Evolutionary conservation across 441 rosid species (phyloP).

Genomic region (Mallotus repandus): DNA sequence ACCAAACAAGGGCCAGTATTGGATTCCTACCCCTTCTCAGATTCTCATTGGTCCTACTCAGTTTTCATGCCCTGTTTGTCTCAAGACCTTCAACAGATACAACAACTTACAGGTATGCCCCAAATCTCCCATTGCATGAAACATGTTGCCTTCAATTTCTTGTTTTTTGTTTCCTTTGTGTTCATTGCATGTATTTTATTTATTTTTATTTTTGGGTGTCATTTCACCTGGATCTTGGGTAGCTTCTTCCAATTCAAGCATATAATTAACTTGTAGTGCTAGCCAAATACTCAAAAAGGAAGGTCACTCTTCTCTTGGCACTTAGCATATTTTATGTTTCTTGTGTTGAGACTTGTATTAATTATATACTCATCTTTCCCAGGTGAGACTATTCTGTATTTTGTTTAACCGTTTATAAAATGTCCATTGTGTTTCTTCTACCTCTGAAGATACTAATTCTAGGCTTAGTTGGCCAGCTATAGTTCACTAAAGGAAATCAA

Average conservation of each 20-base stretch:
- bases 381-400: background rate
- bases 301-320: background rate
- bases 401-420: background rate
- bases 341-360: background rate
- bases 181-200: background rate
- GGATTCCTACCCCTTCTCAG: slow-evolving; percentile 79
- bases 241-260: background rate
- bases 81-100: slow-evolving; percentile 71
- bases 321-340: background rate
- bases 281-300: background rate
- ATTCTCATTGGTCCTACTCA: slow-evolving; percentile 75
- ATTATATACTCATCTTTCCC: background rate
- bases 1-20: slow-evolving; percentile 56
- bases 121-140: slow-evolving; percentile 21
- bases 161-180: background rate
- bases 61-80: slow-evolving; percentile 70
- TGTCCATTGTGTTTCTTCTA: background rate
- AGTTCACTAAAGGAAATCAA: background rate
- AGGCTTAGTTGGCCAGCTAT: background rate
- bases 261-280: too few relatives aligned
- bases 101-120: slow-evolving; percentile 69
- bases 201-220: too few relatives aligned
- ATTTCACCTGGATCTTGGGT: slow-evolving; percentile 10
- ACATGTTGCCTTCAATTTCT: background rate
- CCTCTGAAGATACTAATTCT: background rate